phyloP scores from a whole-genome alignment of 1,284 basidiomycete species.

The Pholiota adiposa region DNA sequence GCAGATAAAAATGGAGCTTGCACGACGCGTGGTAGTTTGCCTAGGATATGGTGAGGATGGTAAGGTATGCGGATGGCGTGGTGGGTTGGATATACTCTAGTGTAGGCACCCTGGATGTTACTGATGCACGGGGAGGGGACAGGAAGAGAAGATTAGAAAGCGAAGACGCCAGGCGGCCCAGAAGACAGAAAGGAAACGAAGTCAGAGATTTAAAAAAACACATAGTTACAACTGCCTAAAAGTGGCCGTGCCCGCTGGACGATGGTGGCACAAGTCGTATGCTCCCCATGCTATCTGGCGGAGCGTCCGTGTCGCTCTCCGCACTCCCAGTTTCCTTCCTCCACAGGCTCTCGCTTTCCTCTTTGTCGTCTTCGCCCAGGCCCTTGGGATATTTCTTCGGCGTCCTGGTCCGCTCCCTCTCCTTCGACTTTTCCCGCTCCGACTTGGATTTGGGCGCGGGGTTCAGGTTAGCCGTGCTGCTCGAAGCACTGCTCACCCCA shows the following conservation, averaged over 20 bases:
- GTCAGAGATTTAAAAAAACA: background rate
- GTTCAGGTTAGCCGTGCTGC: background rate
- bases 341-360: slow-evolving; percentile 25
- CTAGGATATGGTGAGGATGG: background rate
- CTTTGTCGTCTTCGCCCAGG: slow-evolving; percentile 21
- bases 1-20: too few species aligned
- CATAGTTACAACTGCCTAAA: background rate
- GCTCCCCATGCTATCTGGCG: slow-evolving; percentile 17
- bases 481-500: background rate
- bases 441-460: slow-evolving; percentile 15
- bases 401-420: slow-evolving; percentile 35
- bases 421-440: slow-evolving; percentile 29
- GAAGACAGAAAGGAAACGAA: background rate
- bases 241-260: background rate
- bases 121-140: background rate
- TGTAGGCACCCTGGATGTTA: background rate
- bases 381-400: slow-evolving; percentile 26
- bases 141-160: background rate
- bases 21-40: background rate
- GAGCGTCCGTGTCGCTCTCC: slow-evolving; percentile 11
- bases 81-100: background rate
- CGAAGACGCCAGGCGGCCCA: slow-evolving; percentile 4
- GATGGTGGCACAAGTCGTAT: slow-evolving; percentile 23
- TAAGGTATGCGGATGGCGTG: background rate
- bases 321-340: slow-evolving; percentile 13